Base-by-base conservation (phyloP, 352 stramenopile genomes). In the Pythium brachiatum region DNA sequence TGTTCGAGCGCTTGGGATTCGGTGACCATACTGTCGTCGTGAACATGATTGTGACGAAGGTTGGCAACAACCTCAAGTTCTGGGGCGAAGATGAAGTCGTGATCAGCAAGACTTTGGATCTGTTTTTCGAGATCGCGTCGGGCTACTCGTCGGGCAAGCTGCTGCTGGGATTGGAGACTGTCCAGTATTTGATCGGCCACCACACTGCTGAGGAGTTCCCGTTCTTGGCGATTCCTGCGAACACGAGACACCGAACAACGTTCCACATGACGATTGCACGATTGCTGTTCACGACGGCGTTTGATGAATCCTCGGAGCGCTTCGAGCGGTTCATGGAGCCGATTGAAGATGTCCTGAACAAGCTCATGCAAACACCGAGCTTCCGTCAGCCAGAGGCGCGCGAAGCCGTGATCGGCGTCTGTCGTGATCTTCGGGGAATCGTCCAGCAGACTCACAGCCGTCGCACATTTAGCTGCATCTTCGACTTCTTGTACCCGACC, bases 61-160 rank as follows among this genome's bases (percentile, higher is more conserved):
- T 99, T 57, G 95, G 95, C 66, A 99, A 99, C 72, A 99, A 99
- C 75, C 83, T 99, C 25, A 99, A 99, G 80, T 99, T 98, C 67
- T 99, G 96, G 96, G 94, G 94, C 21, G 89, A 98, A 56, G 86
- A 98, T 23, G 81, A 98, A 66, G 90, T 99, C 52, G 90, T 99
- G 62, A 92, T 99, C 68, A 89, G 78, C 68, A 97, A 98, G 66
- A 99, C 97, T 15, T 78, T 99, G 27, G 86, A 95, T 57, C 82
- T 99, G 1, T 97, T 99, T 55, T 96, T 98, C 46, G 97, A 99
- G 72, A 98, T 99, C 73, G 93, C 96, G 15, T 95, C 92, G 21
- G 96, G 96, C 12, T 99, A 99, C 71, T 98, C 89, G 52, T 97
- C 87, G 34, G 97, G 92, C 15, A 99, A 99, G 76, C 79, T 99